A percentile compares a stretch with the other conserved stretches of the same genome.
Conservation (phyloP, 2,329 filamentous ascomycete genomes). For the Aureobasidium sp. region DNA sequence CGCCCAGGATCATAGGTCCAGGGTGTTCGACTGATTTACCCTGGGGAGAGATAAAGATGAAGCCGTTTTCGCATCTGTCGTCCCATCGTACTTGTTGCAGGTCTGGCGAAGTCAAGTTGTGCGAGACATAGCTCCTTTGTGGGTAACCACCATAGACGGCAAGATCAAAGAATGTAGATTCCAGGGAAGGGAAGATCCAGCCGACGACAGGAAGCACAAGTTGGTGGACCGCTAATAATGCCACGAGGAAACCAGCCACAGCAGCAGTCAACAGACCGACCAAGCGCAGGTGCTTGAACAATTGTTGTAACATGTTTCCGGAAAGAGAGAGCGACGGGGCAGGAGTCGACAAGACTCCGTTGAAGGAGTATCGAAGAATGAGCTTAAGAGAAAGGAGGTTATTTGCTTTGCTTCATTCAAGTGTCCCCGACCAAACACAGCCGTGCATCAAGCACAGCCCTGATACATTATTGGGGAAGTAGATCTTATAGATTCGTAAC, state of each 20-base stretch:
- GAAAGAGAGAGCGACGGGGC: not conserved
- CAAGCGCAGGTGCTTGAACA: not conserved
- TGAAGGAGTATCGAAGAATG: constrained; percentile 6
- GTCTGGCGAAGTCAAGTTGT: constrained; percentile 22
- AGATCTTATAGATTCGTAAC: constrained; percentile 7
- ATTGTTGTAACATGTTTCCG: constrained; percentile 4
- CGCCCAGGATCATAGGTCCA: constrained; percentile 30
- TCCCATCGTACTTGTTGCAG: constrained; percentile 24
- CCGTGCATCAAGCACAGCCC: constrained; percentile 8
- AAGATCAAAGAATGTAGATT: constrained; percentile 25
- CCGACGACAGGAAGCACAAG: constrained; percentile 24
- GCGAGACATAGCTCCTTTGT: constrained; percentile 22
- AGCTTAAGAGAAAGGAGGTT: not conserved
- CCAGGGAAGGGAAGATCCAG: constrained; percentile 22
- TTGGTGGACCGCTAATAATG: constrained; percentile 21
- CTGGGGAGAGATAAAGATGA: constrained; percentile 25
- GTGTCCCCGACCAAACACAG: not conserved
- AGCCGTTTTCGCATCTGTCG: constrained; percentile 23
- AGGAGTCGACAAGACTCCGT: not conserved
- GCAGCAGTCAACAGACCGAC: not conserved
- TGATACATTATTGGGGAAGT: constrained; percentile 5
- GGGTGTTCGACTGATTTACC: constrained; percentile 23
- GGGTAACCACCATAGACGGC: constrained; percentile 27
- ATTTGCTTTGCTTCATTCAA: not conserved
- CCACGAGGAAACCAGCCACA: constrained; percentile 12